A percentile compares a stretch with the other conserved stretches of the same genome.
These are phyloP conservation scores for Penicillium psychrosexuale DNA, from an alignment of 2,329 filamentous ascomycete species.

Conservation along the genomic window DNA sequence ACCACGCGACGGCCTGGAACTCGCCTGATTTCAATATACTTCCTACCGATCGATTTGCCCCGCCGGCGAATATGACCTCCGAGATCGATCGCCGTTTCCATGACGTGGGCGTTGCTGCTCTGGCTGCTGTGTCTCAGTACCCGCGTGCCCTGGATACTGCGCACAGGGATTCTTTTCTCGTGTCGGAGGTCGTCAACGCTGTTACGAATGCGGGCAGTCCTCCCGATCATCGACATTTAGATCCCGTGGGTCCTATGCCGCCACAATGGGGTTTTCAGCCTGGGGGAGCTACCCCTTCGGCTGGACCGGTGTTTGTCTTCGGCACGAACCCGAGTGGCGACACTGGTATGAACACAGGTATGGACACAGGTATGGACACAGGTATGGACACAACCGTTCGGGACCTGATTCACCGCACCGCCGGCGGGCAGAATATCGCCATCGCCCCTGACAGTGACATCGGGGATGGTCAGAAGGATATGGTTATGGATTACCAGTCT, in stretches of 20 bases:
- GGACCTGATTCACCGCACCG: constrained; percentile 16
- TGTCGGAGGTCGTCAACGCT: constrained; percentile 31
- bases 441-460: constrained; percentile 23
- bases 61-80: constrained; percentile 11
- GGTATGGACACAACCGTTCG: constrained; percentile 21
- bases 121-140: constrained; percentile 31
- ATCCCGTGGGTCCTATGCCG: constrained; percentile 1
- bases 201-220: constrained; percentile 16
- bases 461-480: constrained; percentile 15
- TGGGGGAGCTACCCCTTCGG: neutral
- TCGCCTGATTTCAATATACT: neutral
- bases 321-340: neutral
- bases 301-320: constrained; percentile 20
- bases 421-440: constrained; percentile 17
- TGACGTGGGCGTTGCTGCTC: constrained; percentile 27
- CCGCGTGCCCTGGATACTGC: constrained; percentile 20
- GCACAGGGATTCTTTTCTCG: constrained; percentile 18
- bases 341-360: too few relatives aligned
- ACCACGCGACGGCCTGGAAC: constrained; percentile 4
- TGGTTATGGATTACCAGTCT: constrained; percentile 28
- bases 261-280: neutral
- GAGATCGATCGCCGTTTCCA: constrained; percentile 20
- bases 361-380: constrained; percentile 18
- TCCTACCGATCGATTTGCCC: neutral
- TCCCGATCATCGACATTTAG: neutral